Conservation (phyloP, 192 early-diverging fungal genomes). For the Funneliformis geosporum region DNA sequence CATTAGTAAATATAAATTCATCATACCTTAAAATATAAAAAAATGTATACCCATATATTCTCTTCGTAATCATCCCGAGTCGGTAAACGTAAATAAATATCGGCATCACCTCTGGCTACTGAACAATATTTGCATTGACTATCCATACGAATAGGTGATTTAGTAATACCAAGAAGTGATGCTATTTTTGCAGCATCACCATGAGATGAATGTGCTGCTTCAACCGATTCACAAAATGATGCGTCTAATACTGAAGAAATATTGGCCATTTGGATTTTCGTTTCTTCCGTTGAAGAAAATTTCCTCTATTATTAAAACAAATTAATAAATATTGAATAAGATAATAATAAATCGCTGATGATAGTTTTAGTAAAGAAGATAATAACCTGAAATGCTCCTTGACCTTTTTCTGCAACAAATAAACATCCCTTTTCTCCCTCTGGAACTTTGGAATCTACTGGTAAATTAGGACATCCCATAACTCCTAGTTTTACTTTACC, state of each 20-base stretch:
- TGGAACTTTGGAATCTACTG: slow-evolving; percentile 57
- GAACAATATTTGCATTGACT: slow-evolving; percentile 97
- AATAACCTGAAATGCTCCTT: slow-evolving; percentile 87
- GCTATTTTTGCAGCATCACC: slow-evolving; percentile 77
- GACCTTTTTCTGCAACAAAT: slow-evolving; percentile 82
- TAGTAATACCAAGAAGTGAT: slow-evolving; percentile 76
- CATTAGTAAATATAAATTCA: neutral
- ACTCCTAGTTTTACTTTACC: slow-evolving; percentile 89
- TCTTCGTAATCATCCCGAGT: slow-evolving; percentile 81
- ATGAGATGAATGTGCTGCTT: slow-evolving; percentile 89
- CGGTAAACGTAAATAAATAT: slow-evolving; percentile 89
- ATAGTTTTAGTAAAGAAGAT: neutral
- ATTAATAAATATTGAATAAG: neutral
- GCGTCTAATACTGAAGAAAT: slow-evolving; percentile 61
- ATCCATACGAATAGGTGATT: slow-evolving; percentile 88
- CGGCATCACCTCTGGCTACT: slow-evolving; percentile 89
- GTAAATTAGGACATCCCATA: slow-evolving; percentile 83
- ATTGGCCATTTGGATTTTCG: slow-evolving; percentile 60
- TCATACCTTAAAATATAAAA: neutral
- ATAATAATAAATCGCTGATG: neutral
- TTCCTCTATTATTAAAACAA: slow-evolving; percentile 48
- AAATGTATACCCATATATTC: slow-evolving; percentile 88
- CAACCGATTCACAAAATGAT: slow-evolving; percentile 93
- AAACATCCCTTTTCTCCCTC: slow-evolving; percentile 76
- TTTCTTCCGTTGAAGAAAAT: slow-evolving; percentile 57